Evolutionary conservation across 78 protist genomes (phyloP).

Genomic region (Chrysochromulina tobinii): DNA sequence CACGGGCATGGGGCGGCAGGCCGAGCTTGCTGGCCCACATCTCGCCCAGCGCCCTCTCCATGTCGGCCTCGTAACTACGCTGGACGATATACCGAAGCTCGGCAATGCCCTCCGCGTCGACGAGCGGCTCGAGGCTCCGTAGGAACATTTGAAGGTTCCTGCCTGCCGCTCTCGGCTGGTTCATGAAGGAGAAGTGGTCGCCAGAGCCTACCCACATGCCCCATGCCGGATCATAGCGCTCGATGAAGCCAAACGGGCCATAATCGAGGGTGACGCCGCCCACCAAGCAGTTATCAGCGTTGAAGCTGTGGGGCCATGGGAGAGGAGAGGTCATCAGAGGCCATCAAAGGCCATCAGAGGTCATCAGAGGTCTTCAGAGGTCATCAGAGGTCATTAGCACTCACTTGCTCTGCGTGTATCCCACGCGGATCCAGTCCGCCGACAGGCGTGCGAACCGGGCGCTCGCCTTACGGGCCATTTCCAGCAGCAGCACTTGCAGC

Average conservation of each 20-base stretch:
- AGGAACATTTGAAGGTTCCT: not conserved
- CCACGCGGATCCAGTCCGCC: constrained; percentile 45
- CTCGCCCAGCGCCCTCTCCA: not conserved
- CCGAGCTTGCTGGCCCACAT: constrained; percentile 38
- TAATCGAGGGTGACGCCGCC: not conserved
- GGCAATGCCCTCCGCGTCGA: not conserved
- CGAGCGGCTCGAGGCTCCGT: not conserved
- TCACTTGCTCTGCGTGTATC: constrained; percentile 22
- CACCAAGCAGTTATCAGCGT: constrained; percentile 9
- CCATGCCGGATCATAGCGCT: not conserved
- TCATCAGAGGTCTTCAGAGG: no score
- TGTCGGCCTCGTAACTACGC: not conserved
- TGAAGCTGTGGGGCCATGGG: not conserved
- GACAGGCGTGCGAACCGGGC: constrained; percentile 17
- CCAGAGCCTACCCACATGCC: not conserved
- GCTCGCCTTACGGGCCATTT: not conserved
- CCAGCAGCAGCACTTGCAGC: not conserved
- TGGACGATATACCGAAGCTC: not conserved
- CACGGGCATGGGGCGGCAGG: not conserved
- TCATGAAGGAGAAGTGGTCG: not conserved
- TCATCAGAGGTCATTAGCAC: no score
- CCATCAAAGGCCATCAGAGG: no score
- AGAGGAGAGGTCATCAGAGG: no score
- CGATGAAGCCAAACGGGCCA: constrained; percentile 23
- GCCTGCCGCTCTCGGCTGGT: not conserved